These are phyloP conservation scores for Raffaelea arxii DNA, from an alignment of 2,329 filamentous ascomycete species.

Conservation along the genomic window DNA sequence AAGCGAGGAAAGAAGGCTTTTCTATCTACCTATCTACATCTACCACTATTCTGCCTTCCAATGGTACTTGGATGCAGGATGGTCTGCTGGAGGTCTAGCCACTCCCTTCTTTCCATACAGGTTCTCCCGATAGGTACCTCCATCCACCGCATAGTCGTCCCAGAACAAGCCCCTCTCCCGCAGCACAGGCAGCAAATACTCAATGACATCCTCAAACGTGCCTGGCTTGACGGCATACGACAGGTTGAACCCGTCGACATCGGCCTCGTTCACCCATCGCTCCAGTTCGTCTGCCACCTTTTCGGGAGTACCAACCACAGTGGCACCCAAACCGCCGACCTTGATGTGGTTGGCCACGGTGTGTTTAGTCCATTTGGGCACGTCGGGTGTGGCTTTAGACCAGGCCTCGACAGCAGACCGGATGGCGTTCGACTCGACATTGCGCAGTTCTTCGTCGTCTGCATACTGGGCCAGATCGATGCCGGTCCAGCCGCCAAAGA, in stretches of 20 bases:
- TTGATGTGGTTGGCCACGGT: conserved; percentile 13
- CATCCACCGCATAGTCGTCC: conserved; percentile 27
- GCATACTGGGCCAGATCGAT: conserved; percentile 15
- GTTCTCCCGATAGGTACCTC: conserved; percentile 6
- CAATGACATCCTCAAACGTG: conserved; percentile 55
- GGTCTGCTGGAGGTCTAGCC: conserved; percentile 24
- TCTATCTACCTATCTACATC: too few relatives aligned
- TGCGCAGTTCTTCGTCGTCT: conserved; percentile 14
- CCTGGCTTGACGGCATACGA: conserved; percentile 36
- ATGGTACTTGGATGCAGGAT: conserved; percentile 28
- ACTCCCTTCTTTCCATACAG: conserved; percentile 25
- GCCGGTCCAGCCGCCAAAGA: conserved; percentile 17
- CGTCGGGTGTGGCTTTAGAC: neutral
- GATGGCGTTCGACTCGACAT: conserved; percentile 3
- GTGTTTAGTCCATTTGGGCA: conserved; percentile 9
- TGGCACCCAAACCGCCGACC: conserved; percentile 12
- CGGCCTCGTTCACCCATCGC: conserved; percentile 56
- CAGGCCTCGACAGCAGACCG: neutral
- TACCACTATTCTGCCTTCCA: conserved; percentile 25
- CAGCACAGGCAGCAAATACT: conserved; percentile 54
- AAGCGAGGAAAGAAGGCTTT: neutral
- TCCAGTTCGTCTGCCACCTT: conserved; percentile 61
- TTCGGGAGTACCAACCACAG: conserved; percentile 50
- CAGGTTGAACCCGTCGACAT: conserved; percentile 68
- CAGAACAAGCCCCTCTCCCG: conserved; percentile 46